Conservation (phyloP, 2,329 filamentous ascomycete genomes). For the Hyphodiscus sp. region DNA sequence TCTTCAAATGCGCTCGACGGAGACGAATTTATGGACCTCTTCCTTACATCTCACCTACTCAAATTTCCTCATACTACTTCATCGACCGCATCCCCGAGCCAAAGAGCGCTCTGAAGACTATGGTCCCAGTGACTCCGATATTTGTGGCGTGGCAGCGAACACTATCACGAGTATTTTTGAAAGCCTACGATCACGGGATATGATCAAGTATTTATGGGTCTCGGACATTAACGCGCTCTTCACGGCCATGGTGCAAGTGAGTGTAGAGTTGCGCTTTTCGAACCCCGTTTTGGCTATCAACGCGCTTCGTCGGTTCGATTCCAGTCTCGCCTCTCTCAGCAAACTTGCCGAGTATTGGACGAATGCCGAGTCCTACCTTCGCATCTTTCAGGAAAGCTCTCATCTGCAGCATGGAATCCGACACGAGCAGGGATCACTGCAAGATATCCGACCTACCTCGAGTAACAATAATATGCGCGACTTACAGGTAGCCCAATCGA, state of each 20-base stretch:
- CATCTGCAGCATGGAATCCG: slow-evolving; percentile 3
- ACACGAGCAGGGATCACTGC: neutral
- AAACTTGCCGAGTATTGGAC: slow-evolving; percentile 37
- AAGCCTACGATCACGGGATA: slow-evolving; percentile 35
- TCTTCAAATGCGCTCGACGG: slow-evolving; percentile 29
- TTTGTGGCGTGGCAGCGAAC: slow-evolving; percentile 37
- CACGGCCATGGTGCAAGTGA: slow-evolving; percentile 40
- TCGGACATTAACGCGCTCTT: slow-evolving; percentile 38
- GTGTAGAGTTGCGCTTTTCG: slow-evolving; percentile 38
- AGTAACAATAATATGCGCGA: neutral
- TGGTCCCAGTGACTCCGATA: slow-evolving; percentile 38
- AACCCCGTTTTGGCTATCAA: slow-evolving; percentile 39
- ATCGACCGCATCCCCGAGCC: slow-evolving; percentile 34
- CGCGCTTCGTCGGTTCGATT: slow-evolving; percentile 30
- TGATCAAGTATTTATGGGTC: slow-evolving; percentile 37
- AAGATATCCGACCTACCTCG: neutral
- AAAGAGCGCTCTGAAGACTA: slow-evolving; percentile 37
- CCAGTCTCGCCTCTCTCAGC: slow-evolving; percentile 33
- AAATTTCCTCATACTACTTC: slow-evolving; percentile 39
- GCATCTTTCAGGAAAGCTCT: slow-evolving; percentile 32
- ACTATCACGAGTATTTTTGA: slow-evolving; percentile 40
- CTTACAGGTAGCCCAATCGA: too few species aligned
- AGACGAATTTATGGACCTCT: slow-evolving; percentile 36
- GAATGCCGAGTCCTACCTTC: slow-evolving; percentile 36
- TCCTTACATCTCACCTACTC: slow-evolving; percentile 31